Base-by-base conservation (phyloP, 164 flowering plant species). In the Paratinospora sagittata region DNA sequence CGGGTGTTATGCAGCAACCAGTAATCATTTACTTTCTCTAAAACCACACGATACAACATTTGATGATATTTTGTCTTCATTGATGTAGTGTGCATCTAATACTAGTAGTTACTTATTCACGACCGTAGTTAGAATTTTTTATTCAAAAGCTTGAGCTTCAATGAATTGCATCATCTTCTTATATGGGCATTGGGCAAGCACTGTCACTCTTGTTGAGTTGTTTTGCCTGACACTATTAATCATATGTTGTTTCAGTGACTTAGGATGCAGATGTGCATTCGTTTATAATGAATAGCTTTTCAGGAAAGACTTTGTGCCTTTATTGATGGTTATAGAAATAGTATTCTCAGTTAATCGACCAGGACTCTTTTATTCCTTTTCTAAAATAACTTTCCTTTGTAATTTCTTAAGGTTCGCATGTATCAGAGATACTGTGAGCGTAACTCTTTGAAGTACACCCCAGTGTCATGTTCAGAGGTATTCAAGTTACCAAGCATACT, bases 391-490 rank as follows among this genome's bases (percentile, higher is more conserved):
- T 73, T 26, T 57, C 34, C 30, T 65, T 55, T 69, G 69, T 71
- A 67, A 73, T 49, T 69, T 11, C 16, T 76, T 62, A 74, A 95
- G 99, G 99, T 92, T 58, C 90, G 95, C 37, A 88, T 95, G 99
- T 95, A 95, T 81, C 85, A 95, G 78, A 89, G 72, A 72, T 92
- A 89, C 73, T 74, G 98, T 74, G 99, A 95, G 78, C 85, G 85
- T 66, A 92, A 82, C 70, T 84, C 87, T 45, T 92, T 86, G 97
- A 90, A 81, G 79, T 84, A 61, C 67, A 16, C 87, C 43, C 81
- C 87, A 34, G 71, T 95, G 61, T 95, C 99, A 61, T 70, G 80
- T 75, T 92, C 99, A 66, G 93, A 86, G 93, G 99, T 95, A 86
- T 47, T 65, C 14, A 63, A 68, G 49, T 23, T 37, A 27, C 34